Percentiles rank a stretch among this genome's conserved stretches.
Evolutionary conservation across 352 stramenopile species (phyloP).

Genomic region (Phytophthora sansomeana): DNA sequence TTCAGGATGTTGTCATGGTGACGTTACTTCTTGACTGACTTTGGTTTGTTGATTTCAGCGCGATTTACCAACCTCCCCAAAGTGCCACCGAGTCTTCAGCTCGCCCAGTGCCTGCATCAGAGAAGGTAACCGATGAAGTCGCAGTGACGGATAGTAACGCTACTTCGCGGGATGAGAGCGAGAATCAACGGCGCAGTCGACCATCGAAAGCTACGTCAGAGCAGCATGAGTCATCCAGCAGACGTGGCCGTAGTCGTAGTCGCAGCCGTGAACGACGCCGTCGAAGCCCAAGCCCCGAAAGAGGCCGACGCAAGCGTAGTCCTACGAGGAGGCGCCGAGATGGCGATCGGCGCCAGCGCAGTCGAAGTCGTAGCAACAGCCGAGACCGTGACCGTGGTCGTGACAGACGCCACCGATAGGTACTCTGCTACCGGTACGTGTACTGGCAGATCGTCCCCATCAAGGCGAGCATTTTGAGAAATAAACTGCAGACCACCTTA

Average conservation of each 20-base stretch:
- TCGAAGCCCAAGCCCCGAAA: slow-evolving; percentile 31
- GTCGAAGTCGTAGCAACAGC: slow-evolving; percentile 42
- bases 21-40: slow-evolving; percentile 4
- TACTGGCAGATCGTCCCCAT: no score
- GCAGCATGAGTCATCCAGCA: slow-evolving; percentile 19
- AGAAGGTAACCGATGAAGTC: slow-evolving; percentile 11
- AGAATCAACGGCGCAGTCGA: slow-evolving; percentile 33
- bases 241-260: slow-evolving; percentile 37
- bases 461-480: no score
- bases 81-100: slow-evolving; percentile 17
- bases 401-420: slow-evolving; percentile 24
- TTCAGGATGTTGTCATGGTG: background rate
- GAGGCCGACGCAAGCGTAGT: slow-evolving; percentile 35
- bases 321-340: slow-evolving; percentile 28
- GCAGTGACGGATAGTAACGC: background rate
- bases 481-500: background rate
- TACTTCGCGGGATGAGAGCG: background rate
- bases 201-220: slow-evolving; percentile 21
- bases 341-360: slow-evolving; percentile 42
- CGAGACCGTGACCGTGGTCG: slow-evolving; percentile 30
- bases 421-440: no score
- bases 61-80: slow-evolving; percentile 55
- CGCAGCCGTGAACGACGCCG: slow-evolving; percentile 38
- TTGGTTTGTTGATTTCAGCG: slow-evolving; percentile 30
- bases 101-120: slow-evolving; percentile 4